Percentiles rank a stretch among this genome's conserved stretches.
These are phyloP conservation scores for Aureobasidium sp. DNA, from an alignment of 2,329 filamentous ascomycete species.

Conservation along the genomic window DNA sequence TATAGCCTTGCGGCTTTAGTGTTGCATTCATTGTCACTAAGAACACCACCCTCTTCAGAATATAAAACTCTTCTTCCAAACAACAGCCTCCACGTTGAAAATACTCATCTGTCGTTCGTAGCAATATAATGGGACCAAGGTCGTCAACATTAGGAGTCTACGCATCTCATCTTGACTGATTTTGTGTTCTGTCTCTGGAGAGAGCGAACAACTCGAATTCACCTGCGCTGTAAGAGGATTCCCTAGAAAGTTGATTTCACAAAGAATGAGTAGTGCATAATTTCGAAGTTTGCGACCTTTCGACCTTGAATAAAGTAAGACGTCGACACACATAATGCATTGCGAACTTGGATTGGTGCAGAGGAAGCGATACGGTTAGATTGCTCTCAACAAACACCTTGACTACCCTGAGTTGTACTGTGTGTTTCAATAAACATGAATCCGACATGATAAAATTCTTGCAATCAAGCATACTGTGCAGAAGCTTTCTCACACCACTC, in stretches of 20 bases:
- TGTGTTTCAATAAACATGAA: background rate
- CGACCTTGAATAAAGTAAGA: background rate
- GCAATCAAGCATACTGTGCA: conserved; percentile 17
- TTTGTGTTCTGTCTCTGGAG: background rate
- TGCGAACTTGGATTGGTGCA: background rate
- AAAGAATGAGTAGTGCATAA: too few relatives aligned
- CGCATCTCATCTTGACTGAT: background rate
- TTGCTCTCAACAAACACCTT: background rate
- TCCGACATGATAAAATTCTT: background rate
- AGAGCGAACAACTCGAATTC: background rate
- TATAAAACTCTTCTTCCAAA: too few relatives aligned
- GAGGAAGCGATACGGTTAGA: background rate
- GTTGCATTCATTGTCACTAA: too few relatives aligned
- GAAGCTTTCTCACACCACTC: conserved; percentile 35
- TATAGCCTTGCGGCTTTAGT: too few relatives aligned
- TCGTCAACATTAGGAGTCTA: too few relatives aligned
- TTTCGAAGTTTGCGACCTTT: too few relatives aligned
- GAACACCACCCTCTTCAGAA: too few relatives aligned
- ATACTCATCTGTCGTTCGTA: background rate
- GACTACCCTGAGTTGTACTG: too few relatives aligned
- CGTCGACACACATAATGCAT: background rate
- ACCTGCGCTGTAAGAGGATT: too few relatives aligned
- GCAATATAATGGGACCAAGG: too few relatives aligned
- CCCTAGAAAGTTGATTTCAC: too few relatives aligned
- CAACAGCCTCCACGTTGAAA: background rate